Base-by-base conservation (phyloP, 1,284 basidiomycete genomes). In the Grifola frondosa region DNA sequence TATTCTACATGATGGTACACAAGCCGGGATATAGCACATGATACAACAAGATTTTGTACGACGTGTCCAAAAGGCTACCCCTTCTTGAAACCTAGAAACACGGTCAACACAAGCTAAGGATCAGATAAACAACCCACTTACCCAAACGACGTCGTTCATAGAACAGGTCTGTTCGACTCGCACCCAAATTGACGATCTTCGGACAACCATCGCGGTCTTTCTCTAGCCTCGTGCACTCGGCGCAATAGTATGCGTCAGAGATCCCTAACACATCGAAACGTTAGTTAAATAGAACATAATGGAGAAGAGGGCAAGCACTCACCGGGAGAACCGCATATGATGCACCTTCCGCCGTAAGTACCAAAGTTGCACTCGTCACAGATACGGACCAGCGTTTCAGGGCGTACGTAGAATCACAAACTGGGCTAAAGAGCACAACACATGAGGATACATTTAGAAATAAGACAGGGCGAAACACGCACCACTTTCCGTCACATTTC, bases 301-400 rank as follows among this genome's bases (percentile, higher is more conserved):
- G 25, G 16, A 6, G 25, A 3, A 28, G 16, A 25, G 32, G 8
- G 11, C 6, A 9, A n/a, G 15, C 7, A 68, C 81, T 53, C 54
- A 95, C 92, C 93, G 57, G 90, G 90, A 37, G 90, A 84, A 37
- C 92, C 91, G 59, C 97, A 99, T 53, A 99, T 95, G 69, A 99
- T 97, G 66, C 97, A 99, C 52, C 93, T 78, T 44, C 94, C 93
- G 20, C 95, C 94, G 63, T 95, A 97, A 41, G 93, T 95, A 48
- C 97, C 97, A 68, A 95, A 99, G 67, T 98, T 98, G 71, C 97
- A 99, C 72, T 99, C 96, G 65, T 99, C 97, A 67, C 97, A 99
- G 59, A 98, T 97, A 58, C 94, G 84, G 44, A 99, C 97, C 45
- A 99, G 77, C 13, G 96, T 97, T 70, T 97, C 93, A 49, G 97